Conservation (phyloP, 1,284 basidiomycete genomes). For the Cystobasidiaceae sp. region DNA sequence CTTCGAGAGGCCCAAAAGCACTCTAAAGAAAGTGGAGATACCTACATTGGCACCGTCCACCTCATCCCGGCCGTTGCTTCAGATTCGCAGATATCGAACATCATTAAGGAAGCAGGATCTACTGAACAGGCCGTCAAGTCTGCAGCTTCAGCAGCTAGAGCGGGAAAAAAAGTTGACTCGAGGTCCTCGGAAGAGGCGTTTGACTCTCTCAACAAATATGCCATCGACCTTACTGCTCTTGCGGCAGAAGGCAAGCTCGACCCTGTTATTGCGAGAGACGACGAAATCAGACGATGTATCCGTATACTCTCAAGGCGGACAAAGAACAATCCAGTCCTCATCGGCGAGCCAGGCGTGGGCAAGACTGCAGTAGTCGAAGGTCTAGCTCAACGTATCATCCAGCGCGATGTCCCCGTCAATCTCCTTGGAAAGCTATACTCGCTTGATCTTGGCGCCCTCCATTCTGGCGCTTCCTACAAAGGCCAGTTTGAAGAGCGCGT, state of each 20-base stretch:
- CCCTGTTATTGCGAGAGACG: slow-evolving; percentile 56
- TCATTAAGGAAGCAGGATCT: slow-evolving; percentile 69
- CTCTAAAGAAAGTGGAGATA: slow-evolving; percentile 78
- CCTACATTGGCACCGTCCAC: slow-evolving; percentile 87
- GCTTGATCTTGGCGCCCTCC: slow-evolving; percentile 88
- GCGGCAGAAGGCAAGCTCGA: slow-evolving; percentile 54
- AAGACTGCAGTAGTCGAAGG: slow-evolving; percentile 80
- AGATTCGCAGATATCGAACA: slow-evolving; percentile 59
- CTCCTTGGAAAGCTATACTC: slow-evolving; percentile 50
- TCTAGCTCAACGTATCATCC: slow-evolving; percentile 90
- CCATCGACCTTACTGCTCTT: slow-evolving; percentile 49
- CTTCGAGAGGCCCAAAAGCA: slow-evolving; percentile 72
- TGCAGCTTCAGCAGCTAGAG: slow-evolving; percentile 70
- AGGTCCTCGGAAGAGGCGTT: slow-evolving; percentile 80
- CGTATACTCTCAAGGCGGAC: slow-evolving; percentile 69
- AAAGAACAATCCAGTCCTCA: slow-evolving; percentile 79
- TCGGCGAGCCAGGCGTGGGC: slow-evolving; percentile 51
- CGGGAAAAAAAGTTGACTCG: slow-evolving; percentile 73
- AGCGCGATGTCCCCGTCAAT: slow-evolving; percentile 81
- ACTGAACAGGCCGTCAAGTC: slow-evolving; percentile 70
- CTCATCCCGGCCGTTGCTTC: slow-evolving; percentile 69
- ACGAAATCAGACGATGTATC: slow-evolving; percentile 55
- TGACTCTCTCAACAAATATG: slow-evolving; percentile 59
- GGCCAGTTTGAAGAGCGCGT: slow-evolving; percentile 97
- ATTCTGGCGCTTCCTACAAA: slow-evolving; percentile 70